Percentiles rank a stretch among this genome's conserved stretches.
phyloP scores from a whole-genome alignment of 2,329 filamentous ascomycete genomes.

The Fusarium camptoceras region DNA sequence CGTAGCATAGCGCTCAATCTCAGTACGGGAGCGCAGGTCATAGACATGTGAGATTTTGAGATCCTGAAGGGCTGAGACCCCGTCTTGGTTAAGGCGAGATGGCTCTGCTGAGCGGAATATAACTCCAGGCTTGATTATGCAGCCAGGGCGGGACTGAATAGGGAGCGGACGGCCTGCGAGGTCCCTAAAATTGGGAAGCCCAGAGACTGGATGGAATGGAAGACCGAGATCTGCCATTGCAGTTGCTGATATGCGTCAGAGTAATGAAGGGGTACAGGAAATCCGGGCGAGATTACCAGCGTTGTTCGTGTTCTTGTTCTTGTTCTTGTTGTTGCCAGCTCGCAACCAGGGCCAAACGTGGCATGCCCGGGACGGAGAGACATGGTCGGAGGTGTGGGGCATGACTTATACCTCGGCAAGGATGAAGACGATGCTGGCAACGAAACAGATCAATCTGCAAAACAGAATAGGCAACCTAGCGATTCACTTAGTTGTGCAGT shows the following conservation, averaged over 20 bases:
- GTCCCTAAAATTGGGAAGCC: slow-evolving; percentile 76
- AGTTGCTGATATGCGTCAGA: background rate
- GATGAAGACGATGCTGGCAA: background rate
- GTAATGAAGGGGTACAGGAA: background rate
- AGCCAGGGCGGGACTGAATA: slow-evolving; percentile 60
- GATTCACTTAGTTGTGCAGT: background rate
- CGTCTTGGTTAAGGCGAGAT: slow-evolving; percentile 65
- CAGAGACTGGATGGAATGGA: slow-evolving; percentile 64
- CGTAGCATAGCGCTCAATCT: slow-evolving; percentile 62
- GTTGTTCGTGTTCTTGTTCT: background rate
- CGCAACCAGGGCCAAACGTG: background rate
- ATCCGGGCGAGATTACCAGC: background rate
- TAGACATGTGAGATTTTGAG: slow-evolving; percentile 74
- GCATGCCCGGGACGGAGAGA: slow-evolving; percentile 2
- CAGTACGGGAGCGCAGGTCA: slow-evolving; percentile 73
- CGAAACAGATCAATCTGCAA: background rate
- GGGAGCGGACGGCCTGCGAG: slow-evolving; percentile 68
- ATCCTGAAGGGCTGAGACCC: slow-evolving; percentile 61
- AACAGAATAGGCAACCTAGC: background rate
- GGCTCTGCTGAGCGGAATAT: slow-evolving; percentile 79
- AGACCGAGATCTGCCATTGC: slow-evolving; percentile 49
- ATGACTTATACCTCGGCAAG: slow-evolving; percentile 22
- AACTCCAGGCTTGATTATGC: slow-evolving; percentile 67
- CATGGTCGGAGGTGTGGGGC: slow-evolving; percentile 33
- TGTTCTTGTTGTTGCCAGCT: background rate